Percentiles rank a stretch among this genome's conserved stretches.
Evolutionary conservation across 2,329 filamentous ascomycete genomes (phyloP).

Genomic region (Monilinia polystroma): DNA sequence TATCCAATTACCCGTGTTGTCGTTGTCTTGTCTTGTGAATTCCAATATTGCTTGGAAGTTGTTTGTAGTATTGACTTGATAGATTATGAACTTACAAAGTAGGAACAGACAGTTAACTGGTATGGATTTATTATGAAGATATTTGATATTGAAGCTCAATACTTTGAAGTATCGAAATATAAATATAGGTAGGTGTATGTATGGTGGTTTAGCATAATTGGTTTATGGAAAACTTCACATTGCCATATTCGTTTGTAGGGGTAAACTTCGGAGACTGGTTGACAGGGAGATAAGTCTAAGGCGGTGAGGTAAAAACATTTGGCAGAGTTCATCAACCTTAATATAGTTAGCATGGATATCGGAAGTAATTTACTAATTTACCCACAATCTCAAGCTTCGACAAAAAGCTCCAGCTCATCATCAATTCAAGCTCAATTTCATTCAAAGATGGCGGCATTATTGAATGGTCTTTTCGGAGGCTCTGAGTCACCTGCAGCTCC

Average conservation of each 20-base stretch:
- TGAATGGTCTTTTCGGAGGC: slow-evolving; percentile 65
- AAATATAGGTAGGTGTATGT: not conserved
- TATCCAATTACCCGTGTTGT: too few species aligned
- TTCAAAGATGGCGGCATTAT: slow-evolving; percentile 38
- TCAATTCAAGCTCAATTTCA: slow-evolving; percentile 16
- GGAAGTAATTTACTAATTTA: not conserved
- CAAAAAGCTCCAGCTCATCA: slow-evolving; percentile 26
- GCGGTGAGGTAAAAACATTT: not conserved
- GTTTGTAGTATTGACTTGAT: not conserved
- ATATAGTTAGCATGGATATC: slow-evolving; percentile 3
- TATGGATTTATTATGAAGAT: not conserved
- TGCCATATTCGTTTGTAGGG: not conserved
- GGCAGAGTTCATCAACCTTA: slow-evolving; percentile 5
- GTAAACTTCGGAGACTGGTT: slow-evolving; percentile 12
- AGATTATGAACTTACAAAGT: slow-evolving; percentile 3
- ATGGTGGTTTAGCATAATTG: not conserved
- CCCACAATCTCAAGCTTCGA: slow-evolving; percentile 14
- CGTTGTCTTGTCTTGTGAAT: not conserved
- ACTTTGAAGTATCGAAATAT: not conserved
- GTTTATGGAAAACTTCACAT: slow-evolving; percentile 8
- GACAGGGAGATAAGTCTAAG: not conserved
- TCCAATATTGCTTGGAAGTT: not conserved
- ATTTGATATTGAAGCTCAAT: not conserved
- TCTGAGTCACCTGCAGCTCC: slow-evolving; percentile 58
- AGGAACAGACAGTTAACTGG: not conserved